Percentiles rank a stretch among this genome's conserved stretches.
These are phyloP conservation scores for Vitis hybrid DNA, from an alignment of 177 flowering plant species.

Conservation along the genomic window DNA sequence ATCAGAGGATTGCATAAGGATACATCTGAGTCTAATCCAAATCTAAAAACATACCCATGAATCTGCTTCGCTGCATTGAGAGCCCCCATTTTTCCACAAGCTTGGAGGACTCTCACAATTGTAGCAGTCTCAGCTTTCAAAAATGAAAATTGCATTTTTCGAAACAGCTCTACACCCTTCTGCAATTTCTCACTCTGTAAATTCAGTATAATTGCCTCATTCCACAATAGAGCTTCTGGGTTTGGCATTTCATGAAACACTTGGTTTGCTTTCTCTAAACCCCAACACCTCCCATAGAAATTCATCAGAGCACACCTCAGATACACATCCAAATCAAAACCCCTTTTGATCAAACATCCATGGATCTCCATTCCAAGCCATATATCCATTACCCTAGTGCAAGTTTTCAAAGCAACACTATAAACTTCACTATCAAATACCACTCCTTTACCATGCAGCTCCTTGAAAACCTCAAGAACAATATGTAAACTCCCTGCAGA, in stretches of 20 bases:
- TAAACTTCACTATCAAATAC: constrained; percentile 28
- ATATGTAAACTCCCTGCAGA: constrained; percentile 31
- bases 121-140: constrained; percentile 33
- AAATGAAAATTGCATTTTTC: constrained; percentile 49
- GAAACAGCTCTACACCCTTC: constrained; percentile 35
- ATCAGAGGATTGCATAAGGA: constrained; percentile 47
- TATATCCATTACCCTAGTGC: constrained; percentile 28
- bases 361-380: constrained; percentile 56
- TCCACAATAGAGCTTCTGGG: constrained; percentile 42
- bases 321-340: constrained; percentile 45
- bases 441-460: constrained; percentile 45
- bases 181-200: constrained; percentile 32
- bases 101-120: constrained; percentile 51
- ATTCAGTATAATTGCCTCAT: constrained; percentile 40
- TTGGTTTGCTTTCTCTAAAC: constrained; percentile 33
- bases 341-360: constrained; percentile 55
- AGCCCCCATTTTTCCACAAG: constrained; percentile 48
- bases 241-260: constrained; percentile 40
- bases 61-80: constrained; percentile 56
- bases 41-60: constrained; percentile 55
- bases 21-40: constrained; percentile 27
- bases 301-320: constrained; percentile 52
- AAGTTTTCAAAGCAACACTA: constrained; percentile 38
- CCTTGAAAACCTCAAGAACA: constrained; percentile 48
- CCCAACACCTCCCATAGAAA: constrained; percentile 50